These are phyloP conservation scores for Talaromyces sp. DNA, from an alignment of 2,329 filamentous ascomycete species.

Conservation along the genomic window DNA sequence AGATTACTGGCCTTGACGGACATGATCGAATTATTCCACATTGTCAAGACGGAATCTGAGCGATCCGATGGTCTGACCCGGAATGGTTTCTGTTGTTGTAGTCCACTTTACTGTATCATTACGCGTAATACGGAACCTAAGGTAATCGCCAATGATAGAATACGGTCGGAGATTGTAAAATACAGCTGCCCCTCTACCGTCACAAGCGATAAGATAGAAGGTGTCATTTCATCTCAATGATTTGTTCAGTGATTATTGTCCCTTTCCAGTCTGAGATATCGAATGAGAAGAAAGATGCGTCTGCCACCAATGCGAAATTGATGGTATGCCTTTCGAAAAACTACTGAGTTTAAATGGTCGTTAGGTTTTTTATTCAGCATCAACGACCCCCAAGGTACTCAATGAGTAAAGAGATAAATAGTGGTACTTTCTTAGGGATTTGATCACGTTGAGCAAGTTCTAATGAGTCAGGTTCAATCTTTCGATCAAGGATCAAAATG, in stretches of 20 bases:
- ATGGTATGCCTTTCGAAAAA: neutral
- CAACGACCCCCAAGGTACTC: neutral
- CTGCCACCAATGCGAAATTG: neutral
- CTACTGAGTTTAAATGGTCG: neutral
- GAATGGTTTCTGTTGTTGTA: neutral
- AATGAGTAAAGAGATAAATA: neutral
- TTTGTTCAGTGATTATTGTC: too few species aligned
- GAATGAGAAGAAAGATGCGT: neutral
- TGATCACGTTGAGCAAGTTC: neutral
- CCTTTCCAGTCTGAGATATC: neutral
- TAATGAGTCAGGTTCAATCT: too few species aligned
- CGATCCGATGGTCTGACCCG: neutral
- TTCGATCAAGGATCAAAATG: neutral
- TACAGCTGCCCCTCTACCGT: neutral
- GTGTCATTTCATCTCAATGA: neutral
- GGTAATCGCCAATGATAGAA: neutral
- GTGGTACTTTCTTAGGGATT: neutral
- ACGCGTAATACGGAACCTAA: rapidly evolving
- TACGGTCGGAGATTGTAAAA: neutral
- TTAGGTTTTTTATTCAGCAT: neutral
- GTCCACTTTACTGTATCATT: neutral
- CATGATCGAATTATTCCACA: neutral
- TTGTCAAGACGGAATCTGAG: neutral
- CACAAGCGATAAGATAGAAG: neutral
- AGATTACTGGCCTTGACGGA: too few species aligned